Conservation (phyloP, 164 flowering plant species). For the Echeveria elegans region DNA sequence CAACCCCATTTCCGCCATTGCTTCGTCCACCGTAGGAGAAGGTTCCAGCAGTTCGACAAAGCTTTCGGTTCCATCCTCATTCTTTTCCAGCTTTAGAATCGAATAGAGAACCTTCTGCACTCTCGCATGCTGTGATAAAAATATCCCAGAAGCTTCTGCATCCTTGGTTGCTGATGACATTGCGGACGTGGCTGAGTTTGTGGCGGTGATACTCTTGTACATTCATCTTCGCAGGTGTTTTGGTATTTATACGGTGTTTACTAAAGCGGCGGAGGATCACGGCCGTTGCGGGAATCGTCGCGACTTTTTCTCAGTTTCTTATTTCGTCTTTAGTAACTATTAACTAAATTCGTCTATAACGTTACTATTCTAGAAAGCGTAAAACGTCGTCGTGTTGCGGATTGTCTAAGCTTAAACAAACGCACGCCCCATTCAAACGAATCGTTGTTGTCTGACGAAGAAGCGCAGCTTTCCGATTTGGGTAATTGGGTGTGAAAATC, state of each 20-base stretch:
- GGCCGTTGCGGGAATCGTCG: conserved; percentile 3
- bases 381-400: background rate
- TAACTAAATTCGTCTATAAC: background rate
- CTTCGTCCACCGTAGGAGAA: background rate
- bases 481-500: background rate
- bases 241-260: background rate
- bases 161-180: no score
- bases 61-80: background rate
- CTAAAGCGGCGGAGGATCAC: background rate
- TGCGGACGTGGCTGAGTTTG: no score
- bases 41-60: background rate
- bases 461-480: background rate
- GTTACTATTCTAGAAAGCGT: background rate
- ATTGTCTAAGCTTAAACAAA: background rate
- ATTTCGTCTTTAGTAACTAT: background rate
- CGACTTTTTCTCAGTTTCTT: background rate
- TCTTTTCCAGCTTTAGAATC: no score
- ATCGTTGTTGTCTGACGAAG: background rate
- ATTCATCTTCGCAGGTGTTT: background rate
- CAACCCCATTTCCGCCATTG: background rate
- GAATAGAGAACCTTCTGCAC: no score
- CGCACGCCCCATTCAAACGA: background rate
- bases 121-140: no score
- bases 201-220: no score
- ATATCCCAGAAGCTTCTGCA: no score